Evolutionary conservation across 1,139 yeast genomes (phyloP).

Genomic region (Hyphopichia burtonii): DNA sequence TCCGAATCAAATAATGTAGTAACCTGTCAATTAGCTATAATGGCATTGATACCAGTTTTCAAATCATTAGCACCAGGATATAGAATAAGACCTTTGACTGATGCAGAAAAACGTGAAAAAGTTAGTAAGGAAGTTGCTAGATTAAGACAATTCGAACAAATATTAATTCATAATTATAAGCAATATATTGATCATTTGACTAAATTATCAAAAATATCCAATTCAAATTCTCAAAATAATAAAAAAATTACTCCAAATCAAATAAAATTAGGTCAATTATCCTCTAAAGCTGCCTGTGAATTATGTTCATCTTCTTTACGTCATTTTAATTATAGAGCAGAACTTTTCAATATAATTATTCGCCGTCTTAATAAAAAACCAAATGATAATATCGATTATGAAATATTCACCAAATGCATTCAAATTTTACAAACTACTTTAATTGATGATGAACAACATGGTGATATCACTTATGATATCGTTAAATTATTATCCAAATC

Average conservation of each 20-base stretch:
- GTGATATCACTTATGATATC: slow-evolving; percentile 76
- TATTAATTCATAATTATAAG: slow-evolving; percentile 66
- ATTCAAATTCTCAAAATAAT: slow-evolving; percentile 40
- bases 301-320: slow-evolving; percentile 61
- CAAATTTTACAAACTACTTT: slow-evolving; percentile 65
- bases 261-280: slow-evolving; percentile 53
- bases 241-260: slow-evolving; percentile 36
- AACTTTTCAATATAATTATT: slow-evolving; percentile 63
- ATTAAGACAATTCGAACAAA: slow-evolving; percentile 77
- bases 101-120: slow-evolving; percentile 74
- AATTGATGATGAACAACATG: slow-evolving; percentile 69
- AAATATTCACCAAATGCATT: slow-evolving; percentile 58
- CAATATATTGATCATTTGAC: slow-evolving; percentile 62
- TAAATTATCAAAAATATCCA: slow-evolving; percentile 37
- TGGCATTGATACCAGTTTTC: slow-evolving; percentile 82
- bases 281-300: slow-evolving; percentile 79
- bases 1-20: slow-evolving; percentile 64
- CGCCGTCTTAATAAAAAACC: slow-evolving; percentile 63
- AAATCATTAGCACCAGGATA: slow-evolving; percentile 87
- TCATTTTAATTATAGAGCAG: slow-evolving; percentile 77
- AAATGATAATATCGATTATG: slow-evolving; percentile 42
- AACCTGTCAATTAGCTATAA: slow-evolving; percentile 69
- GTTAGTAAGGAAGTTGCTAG: slow-evolving; percentile 80
- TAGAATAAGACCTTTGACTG: slow-evolving; percentile 78
- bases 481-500: slow-evolving; percentile 67